Conservation (phyloP, 371 early-diverging fungal species). For the Syncephalastrum racemosum region DNA sequence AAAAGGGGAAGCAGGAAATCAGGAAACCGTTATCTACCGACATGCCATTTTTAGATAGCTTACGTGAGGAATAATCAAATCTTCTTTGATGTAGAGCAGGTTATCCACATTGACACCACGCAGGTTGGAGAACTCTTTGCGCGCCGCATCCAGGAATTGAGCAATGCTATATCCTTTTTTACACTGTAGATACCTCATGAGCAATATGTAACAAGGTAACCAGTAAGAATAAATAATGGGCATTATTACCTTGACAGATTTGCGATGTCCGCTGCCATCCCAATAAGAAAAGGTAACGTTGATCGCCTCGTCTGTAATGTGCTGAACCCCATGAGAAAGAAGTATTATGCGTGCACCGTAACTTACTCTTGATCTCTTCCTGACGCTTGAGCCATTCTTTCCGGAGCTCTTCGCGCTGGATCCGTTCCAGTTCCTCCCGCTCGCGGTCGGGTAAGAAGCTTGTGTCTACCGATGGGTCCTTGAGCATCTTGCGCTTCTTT, state of each 20-base stretch:
- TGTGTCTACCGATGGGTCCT: slow-evolving; percentile 91
- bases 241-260: slow-evolving; percentile 63
- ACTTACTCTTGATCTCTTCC: slow-evolving; percentile 69
- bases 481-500: slow-evolving; percentile 68
- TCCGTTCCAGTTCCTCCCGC: slow-evolving; percentile 79
- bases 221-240: background rate
- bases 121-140: slow-evolving; percentile 79
- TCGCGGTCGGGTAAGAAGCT: slow-evolving; percentile 93
- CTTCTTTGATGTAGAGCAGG: slow-evolving; percentile 92
- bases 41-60: slow-evolving; percentile 14
- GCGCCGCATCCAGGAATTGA: slow-evolving; percentile 83
- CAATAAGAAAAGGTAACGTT: slow-evolving; percentile 90
- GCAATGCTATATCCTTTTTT: slow-evolving; percentile 89
- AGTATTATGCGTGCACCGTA: background rate
- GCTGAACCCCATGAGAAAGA: slow-evolving; percentile 12
- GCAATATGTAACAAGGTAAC: background rate
- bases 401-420: slow-evolving; percentile 63
- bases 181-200: slow-evolving; percentile 48
- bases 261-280: slow-evolving; percentile 96
- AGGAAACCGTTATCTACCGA: background rate
- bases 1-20: slow-evolving; percentile 8
- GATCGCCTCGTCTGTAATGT: slow-evolving; percentile 68
- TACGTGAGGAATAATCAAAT: slow-evolving; percentile 93
- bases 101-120: slow-evolving; percentile 84
- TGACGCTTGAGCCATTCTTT: slow-evolving; percentile 68